Percentiles rank a stretch among this genome's conserved stretches.
Conservation (phyloP, 805 yeast genomes). For the Candida ponderosae region DNA sequence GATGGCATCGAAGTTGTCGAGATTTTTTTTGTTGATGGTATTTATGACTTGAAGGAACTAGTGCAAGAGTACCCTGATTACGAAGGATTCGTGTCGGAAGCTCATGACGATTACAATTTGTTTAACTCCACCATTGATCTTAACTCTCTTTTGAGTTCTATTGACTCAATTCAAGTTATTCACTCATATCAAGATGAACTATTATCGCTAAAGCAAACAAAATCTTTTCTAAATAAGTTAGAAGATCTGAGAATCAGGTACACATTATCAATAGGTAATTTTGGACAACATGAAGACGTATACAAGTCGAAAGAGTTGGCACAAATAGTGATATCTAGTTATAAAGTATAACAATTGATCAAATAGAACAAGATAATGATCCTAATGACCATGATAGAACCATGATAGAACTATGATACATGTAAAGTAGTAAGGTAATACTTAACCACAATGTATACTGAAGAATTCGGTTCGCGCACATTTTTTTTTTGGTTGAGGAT, state of each 20-base stretch:
- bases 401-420: neutral
- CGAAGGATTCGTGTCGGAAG: slow-evolving; percentile 46
- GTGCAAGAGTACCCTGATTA: slow-evolving; percentile 58
- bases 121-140: slow-evolving; percentile 15
- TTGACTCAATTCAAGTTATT: slow-evolving; percentile 28
- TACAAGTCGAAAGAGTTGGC: slow-evolving; percentile 19
- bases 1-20: slow-evolving; percentile 9
- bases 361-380: neutral
- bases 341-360: neutral
- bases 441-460: no score
- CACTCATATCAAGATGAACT: slow-evolving; percentile 69
- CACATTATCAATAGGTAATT: slow-evolving; percentile 24
- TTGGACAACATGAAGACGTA: slow-evolving; percentile 67
- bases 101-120: slow-evolving; percentile 32
- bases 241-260: slow-evolving; percentile 10
- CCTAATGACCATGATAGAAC: neutral
- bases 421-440: neutral
- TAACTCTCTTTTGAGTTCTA: slow-evolving; percentile 1
- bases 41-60: slow-evolving; percentile 45
- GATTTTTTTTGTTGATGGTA: slow-evolving; percentile 56
- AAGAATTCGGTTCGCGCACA: no score
- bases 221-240: slow-evolving; percentile 29
- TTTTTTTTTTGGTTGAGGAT: no score
- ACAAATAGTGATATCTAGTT: neutral
- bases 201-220: slow-evolving; percentile 42